phyloP scores from a whole-genome alignment of 2,329 filamentous ascomycete genomes.

The Colletotrichum musicola region DNA sequence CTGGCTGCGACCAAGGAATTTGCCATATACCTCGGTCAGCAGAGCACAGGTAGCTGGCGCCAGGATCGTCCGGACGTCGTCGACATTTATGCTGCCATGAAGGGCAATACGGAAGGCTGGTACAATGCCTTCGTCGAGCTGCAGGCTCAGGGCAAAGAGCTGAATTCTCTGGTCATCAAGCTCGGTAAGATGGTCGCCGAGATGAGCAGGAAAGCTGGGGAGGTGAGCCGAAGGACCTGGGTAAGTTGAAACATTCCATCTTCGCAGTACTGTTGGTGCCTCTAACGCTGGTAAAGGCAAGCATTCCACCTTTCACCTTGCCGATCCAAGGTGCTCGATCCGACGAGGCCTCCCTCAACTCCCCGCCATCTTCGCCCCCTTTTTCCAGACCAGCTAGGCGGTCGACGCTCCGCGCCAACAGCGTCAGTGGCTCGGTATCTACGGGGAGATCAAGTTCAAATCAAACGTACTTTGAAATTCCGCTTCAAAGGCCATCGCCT shows the following conservation, averaged over 20 bases:
- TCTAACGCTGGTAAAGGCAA: conserved; percentile 32
- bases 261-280: too few species aligned
- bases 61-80: conserved; percentile 72
- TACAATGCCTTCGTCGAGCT: conserved; percentile 82
- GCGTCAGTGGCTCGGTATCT: conserved; percentile 35
- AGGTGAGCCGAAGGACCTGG: conserved; percentile 83
- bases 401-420: conserved; percentile 37
- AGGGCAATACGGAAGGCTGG: conserved; percentile 93
- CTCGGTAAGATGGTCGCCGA: conserved; percentile 84
- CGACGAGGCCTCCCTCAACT: conserved; percentile 38
- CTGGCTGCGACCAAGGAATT: conserved; percentile 82
- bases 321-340: conserved; percentile 41
- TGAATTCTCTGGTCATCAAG: conserved; percentile 78
- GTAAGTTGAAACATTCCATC: conserved; percentile 60
- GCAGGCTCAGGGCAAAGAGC: conserved; percentile 76
- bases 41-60: conserved; percentile 72
- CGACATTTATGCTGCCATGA: conserved; percentile 89
- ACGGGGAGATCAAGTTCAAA: conserved; percentile 36
- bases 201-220: conserved; percentile 86
- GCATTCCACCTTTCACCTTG: conserved; percentile 40
- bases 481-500: conserved; percentile 30
- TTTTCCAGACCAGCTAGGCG: conserved; percentile 36
- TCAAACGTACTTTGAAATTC: conserved; percentile 44
- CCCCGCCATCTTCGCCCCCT: conserved; percentile 43
- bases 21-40: conserved; percentile 77